phyloP scores from a whole-genome alignment of 352 stramenopile genomes.

The Thalassiosira allenii region DNA sequence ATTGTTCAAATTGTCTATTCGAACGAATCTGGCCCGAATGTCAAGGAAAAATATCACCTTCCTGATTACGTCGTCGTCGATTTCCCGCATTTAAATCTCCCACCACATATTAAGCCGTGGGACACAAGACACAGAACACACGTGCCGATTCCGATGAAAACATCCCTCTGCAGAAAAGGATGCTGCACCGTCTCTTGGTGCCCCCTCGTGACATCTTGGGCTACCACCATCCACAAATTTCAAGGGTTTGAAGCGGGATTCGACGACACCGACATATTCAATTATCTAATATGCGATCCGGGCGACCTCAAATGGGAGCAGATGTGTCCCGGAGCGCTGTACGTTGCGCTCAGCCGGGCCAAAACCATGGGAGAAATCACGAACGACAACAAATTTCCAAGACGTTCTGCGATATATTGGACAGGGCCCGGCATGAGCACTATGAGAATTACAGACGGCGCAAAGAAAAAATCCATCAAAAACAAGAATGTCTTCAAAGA shows the following conservation, averaged over 20 bases:
- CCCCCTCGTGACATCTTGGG: constrained; percentile 19
- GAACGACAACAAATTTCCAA: neutral
- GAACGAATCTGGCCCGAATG: constrained; percentile 10
- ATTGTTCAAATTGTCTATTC: constrained; percentile 28
- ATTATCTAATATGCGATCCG: constrained; percentile 27
- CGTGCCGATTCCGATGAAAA: constrained; percentile 28
- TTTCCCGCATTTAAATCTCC: constrained; percentile 15
- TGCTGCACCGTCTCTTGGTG: constrained; percentile 26
- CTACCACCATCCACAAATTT: constrained; percentile 47
- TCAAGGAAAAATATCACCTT: constrained; percentile 21
- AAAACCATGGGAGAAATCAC: constrained; percentile 25
- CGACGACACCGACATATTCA: constrained; percentile 5
- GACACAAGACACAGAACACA: constrained; percentile 25
- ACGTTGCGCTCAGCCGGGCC: constrained; percentile 14
- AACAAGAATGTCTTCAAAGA: neutral
- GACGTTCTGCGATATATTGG: constrained; percentile 11
- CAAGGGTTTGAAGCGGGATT: constrained; percentile 21
- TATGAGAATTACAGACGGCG: neutral
- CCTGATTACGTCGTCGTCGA: constrained; percentile 32
- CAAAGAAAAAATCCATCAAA: neutral
- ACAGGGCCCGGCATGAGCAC: constrained; percentile 3
- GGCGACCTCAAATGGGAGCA: constrained; percentile 11
- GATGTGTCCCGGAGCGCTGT: constrained; percentile 11
- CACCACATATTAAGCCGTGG: neutral
- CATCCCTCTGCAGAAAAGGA: neutral